Percentiles rank a stretch among this genome's conserved stretches.
Conservation (phyloP, 176 grass and related monocot species). For the Paspalum vaginatum region DNA sequence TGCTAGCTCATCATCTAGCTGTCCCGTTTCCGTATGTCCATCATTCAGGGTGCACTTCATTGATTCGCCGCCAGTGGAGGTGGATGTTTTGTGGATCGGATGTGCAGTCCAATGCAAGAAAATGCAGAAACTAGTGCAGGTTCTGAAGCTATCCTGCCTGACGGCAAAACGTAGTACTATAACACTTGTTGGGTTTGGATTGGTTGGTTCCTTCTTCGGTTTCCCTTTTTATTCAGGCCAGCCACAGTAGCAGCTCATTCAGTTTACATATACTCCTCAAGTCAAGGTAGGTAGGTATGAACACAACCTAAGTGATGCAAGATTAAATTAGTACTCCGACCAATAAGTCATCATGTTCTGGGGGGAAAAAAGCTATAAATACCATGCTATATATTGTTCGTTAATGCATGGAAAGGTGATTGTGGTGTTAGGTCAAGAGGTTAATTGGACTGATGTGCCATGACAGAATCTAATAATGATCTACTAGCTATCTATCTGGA, state of each 20-base stretch:
- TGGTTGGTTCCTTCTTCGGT: neutral
- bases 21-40: too few species aligned
- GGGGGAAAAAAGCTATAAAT: too few species aligned
- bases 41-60: too few species aligned
- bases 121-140: neutral
- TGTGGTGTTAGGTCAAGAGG: conserved; percentile 48
- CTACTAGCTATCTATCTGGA: too few species aligned
- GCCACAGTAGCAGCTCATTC: neutral
- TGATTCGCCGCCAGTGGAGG: too few species aligned
- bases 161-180: neutral
- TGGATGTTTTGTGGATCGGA: too few species aligned
- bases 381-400: neutral
- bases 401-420: neutral
- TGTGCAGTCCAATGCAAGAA: neutral
- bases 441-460: conserved; percentile 25
- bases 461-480: conserved; percentile 29
- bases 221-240: neutral
- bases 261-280: too few species aligned
- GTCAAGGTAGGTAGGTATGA: too few species aligned
- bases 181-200: neutral
- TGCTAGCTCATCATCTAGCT: too few species aligned
- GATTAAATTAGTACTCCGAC: neutral
- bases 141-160: neutral
- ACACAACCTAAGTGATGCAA: neutral
- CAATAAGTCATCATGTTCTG: too few species aligned